Evolutionary conservation across 1,284 basidiomycete species (phyloP).

Genomic region (Amylostereum areolatum): DNA sequence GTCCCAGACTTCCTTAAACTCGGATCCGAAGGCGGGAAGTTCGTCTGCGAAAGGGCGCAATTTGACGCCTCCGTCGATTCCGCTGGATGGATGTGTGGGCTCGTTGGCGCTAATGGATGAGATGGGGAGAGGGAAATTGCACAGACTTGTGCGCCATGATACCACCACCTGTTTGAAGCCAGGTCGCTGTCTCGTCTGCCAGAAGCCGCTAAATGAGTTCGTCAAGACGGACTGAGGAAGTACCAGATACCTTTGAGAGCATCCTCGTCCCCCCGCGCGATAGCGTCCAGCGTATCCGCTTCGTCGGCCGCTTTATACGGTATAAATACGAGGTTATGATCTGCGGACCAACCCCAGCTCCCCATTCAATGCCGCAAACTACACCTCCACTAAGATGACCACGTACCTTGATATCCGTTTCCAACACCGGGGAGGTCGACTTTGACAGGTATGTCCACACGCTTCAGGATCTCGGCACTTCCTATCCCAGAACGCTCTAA

Average conservation of each 20-base stretch:
- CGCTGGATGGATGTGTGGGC: conserved; percentile 19
- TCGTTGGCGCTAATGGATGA: no score
- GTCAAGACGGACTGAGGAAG: neutral
- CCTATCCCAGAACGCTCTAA: conserved; percentile 27
- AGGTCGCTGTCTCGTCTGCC: conserved; percentile 20
- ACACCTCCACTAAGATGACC: neutral
- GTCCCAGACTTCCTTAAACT: conserved; percentile 37
- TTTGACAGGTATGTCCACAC: conserved; percentile 31
- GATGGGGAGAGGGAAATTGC: no score
- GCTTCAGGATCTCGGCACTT: conserved; percentile 27
- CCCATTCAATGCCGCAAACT: neutral
- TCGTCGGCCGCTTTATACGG: conserved; percentile 12
- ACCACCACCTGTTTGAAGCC: conserved; percentile 38
- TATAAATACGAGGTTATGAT: conserved; percentile 14
- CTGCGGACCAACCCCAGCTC: conserved; percentile 2
- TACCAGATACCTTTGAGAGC: conserved; percentile 7
- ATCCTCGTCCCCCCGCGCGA: conserved; percentile 9
- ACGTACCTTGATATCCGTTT: conserved; percentile 43
- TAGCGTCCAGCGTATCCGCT: conserved; percentile 13
- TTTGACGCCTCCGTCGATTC: conserved; percentile 41
- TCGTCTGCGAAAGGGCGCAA: conserved; percentile 39
- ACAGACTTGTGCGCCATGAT: conserved; percentile 45
- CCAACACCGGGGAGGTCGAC: conserved; percentile 56
- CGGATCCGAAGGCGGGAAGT: conserved; percentile 35
- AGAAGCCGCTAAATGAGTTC: no score